These are phyloP conservation scores for Carnegiea gigantea DNA, from an alignment of 179 eudicot genomes.

Conservation along the genomic window DNA sequence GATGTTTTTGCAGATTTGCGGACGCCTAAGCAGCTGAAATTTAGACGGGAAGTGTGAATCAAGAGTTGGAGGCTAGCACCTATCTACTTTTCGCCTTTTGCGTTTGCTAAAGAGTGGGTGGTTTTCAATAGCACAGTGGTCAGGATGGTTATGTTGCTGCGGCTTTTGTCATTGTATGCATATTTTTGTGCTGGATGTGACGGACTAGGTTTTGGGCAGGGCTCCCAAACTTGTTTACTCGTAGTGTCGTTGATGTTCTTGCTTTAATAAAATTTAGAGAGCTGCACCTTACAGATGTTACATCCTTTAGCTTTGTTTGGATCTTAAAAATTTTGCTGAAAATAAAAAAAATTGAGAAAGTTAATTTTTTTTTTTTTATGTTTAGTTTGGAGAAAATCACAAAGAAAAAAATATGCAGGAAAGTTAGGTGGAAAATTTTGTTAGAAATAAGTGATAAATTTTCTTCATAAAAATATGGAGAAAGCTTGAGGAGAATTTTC, in stretches of 20 bases:
- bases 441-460: no score
- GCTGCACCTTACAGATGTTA: no score
- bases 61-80: slow-evolving; percentile 8
- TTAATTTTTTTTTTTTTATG: no score
- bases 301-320: no score
- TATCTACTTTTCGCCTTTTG: slow-evolving; percentile 5
- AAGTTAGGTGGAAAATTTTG: no score
- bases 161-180: not conserved
- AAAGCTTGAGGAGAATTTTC: no score
- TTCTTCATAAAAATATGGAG: no score
- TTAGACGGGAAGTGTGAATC: not conserved
- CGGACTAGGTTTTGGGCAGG: not conserved
- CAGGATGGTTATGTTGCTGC: not conserved
- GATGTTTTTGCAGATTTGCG: slow-evolving; percentile 50
- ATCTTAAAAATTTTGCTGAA: no score
- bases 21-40: slow-evolving; percentile 45
- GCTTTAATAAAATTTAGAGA: slow-evolving; percentile 3
- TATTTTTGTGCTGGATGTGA: not conserved
- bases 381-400: no score
- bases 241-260: not conserved
- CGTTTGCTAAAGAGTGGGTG: not conserved
- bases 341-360: no score
- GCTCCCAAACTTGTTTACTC: not conserved
- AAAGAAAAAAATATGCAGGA: no score
- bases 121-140: slow-evolving; percentile 10